phyloP scores from a whole-genome alignment of 768 basidiomycete genomes.

The Suillus paluster region DNA sequence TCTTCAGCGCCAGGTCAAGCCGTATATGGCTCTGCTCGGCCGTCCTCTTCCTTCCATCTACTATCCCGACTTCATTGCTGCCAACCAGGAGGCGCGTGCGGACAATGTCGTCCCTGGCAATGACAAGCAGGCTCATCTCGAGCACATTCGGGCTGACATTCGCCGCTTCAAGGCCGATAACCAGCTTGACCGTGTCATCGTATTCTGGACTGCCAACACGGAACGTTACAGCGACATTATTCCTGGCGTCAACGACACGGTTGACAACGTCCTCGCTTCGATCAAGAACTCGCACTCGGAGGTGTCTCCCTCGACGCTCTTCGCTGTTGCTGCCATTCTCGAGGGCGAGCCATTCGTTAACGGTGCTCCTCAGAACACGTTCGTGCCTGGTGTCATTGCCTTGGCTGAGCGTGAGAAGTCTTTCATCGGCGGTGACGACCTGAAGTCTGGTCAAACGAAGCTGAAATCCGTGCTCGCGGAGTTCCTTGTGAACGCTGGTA shows the following conservation, averaged over 20 bases:
- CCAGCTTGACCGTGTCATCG: constrained; percentile 82
- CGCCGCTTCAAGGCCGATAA: constrained; percentile 88
- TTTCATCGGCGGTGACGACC: constrained; percentile 97
- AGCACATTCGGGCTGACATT: constrained; percentile 92
- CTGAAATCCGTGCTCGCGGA: constrained; percentile 97
- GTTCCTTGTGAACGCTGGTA: constrained; percentile 98
- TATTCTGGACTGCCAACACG: constrained; percentile 99
- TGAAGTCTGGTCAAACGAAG: constrained; percentile 98
- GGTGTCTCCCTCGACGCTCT: constrained; percentile 95
- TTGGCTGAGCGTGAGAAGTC: constrained; percentile 88
- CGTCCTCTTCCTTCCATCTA: constrained; percentile 93
- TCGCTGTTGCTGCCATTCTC: constrained; percentile 94
- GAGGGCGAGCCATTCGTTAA: constrained; percentile 96
- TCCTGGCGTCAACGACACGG: constrained; percentile 93
- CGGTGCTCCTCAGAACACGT: constrained; percentile 98
- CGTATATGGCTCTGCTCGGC: constrained; percentile 79
- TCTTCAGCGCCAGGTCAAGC: constrained; percentile 92
- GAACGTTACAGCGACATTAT: constrained; percentile 97
- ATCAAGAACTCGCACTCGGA: constrained; percentile 88
- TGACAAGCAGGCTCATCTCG: constrained; percentile 91
- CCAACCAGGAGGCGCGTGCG: constrained; percentile 95
- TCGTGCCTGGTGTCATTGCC: constrained; percentile 92
- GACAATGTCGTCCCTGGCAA: constrained; percentile 88
- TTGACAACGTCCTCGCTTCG: constrained; percentile 80
- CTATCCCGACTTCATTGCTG: constrained; percentile 97